These are phyloP conservation scores for Neurospora sp. DNA, from an alignment of 495 filamentous ascomycete genomes.

Conservation along the genomic window DNA sequence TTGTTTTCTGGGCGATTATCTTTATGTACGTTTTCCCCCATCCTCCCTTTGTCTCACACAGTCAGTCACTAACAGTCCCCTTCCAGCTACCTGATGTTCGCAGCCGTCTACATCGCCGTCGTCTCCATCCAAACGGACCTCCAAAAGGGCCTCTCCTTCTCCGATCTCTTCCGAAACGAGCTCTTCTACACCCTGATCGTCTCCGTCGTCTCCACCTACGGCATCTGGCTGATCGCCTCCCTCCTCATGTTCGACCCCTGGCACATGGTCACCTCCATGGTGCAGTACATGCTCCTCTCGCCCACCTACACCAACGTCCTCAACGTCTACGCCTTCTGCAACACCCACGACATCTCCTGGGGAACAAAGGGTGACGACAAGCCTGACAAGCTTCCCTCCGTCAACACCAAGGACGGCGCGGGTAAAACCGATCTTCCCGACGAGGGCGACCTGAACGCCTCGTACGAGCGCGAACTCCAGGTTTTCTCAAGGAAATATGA, in stretches of 20 bases:
- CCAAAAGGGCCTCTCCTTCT: constrained; percentile 49
- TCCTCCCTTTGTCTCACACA: not conserved
- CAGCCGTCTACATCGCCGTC: constrained; percentile 90
- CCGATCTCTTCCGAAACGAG: constrained; percentile 69
- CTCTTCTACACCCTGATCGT: constrained; percentile 92
- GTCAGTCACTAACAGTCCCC: constrained; percentile 1
- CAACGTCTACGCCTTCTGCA: constrained; percentile 97
- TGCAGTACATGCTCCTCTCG: constrained; percentile 93
- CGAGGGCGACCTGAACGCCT: constrained; percentile 68
- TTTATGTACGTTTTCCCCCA: constrained; percentile 55
- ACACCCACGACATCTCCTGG: constrained; percentile 96
- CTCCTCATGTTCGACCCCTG: constrained; percentile 97
- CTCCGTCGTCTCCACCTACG: constrained; percentile 81
- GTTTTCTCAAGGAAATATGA: constrained; percentile 61
- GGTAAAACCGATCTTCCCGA: constrained; percentile 92
- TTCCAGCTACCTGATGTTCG: constrained; percentile 80
- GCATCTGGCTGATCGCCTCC: constrained; percentile 86
- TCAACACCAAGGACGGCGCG: constrained; percentile 82
- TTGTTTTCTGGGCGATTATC: constrained; percentile 91
- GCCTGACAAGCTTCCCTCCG: constrained; percentile 68
- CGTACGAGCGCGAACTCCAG: constrained; percentile 78
- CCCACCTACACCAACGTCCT: constrained; percentile 94
- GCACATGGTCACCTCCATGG: constrained; percentile 95
- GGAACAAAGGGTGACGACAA: constrained; percentile 95
- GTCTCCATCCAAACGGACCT: constrained; percentile 66